These are phyloP conservation scores for Aspergillus ellipticus DNA, from an alignment of 495 filamentous ascomycete genomes.

Conservation along the genomic window DNA sequence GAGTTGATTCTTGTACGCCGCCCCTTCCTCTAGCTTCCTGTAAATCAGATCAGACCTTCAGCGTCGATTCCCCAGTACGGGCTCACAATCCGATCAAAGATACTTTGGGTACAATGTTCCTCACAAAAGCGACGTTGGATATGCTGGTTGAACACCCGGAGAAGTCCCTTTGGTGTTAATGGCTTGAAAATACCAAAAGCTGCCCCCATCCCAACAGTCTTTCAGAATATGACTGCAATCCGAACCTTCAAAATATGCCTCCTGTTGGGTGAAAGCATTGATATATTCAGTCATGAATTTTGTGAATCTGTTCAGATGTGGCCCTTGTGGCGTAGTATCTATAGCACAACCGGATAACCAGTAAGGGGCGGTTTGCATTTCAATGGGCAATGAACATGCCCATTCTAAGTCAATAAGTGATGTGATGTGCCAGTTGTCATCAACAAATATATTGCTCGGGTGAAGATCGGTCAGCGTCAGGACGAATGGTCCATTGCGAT, in stretches of 20 bases:
- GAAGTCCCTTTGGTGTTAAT: slow-evolving; percentile 10
- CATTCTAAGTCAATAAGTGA: slow-evolving; percentile 24
- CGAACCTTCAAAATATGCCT: too few relatives aligned
- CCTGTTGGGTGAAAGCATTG: neutral
- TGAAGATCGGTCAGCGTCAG: slow-evolving; percentile 24
- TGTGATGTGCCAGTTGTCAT: slow-evolving; percentile 22
- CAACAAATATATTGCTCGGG: slow-evolving; percentile 35
- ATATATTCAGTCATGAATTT: slow-evolving; percentile 11
- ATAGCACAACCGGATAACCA: slow-evolving; percentile 12
- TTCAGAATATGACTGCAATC: slow-evolving; percentile 2
- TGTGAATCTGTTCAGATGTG: slow-evolving; percentile 11
- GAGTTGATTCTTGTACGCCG: neutral
- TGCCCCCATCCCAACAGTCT: slow-evolving; percentile 10
- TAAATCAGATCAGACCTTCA: neutral
- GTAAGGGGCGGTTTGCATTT: slow-evolving; percentile 2
- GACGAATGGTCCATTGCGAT: slow-evolving; percentile 21
- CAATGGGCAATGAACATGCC: slow-evolving; percentile 22
- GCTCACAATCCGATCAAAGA: neutral
- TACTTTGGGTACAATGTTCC: neutral
- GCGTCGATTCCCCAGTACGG: slow-evolving; percentile 2
- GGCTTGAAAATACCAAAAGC: slow-evolving; percentile 20
- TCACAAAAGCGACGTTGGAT: neutral
- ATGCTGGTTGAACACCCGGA: slow-evolving; percentile 1
- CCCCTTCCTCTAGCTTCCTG: neutral
- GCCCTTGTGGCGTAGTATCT: slow-evolving; percentile 13